Base-by-base conservation (phyloP, 2,329 filamentous ascomycete species). In the Fusarium nisikadoi region DNA sequence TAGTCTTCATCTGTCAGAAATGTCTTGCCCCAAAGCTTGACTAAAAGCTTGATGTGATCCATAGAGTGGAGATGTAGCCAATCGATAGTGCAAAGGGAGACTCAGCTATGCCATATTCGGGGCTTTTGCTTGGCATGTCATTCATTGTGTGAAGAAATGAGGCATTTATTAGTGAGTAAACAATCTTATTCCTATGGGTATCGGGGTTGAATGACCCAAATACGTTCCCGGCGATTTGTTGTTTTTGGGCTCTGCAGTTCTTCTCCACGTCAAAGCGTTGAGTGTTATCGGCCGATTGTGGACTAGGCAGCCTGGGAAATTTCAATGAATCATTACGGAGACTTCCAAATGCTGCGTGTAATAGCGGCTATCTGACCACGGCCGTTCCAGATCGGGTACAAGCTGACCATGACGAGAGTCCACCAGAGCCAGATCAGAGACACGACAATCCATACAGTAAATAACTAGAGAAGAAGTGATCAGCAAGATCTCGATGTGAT, bases 391-490 rank as follows among this genome's bases (percentile, higher is more conserved):
- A 56, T 47, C 17, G 54, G 54, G 41, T 56, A 56, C 19, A 56
- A 47, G 8, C 54, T 39, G 16, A 47, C 41, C 31, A 33, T 25
- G 23, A 47, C 9, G 33, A 56, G 54, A 19, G 41, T 56, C 54
- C 41, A 56, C 54, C 54, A 56, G 19, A 56, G 54, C 39, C 54
- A 56, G 9, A 56, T 56, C 19, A 56, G 36, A 47, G 54, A 56
- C 39, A 56, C 31, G 1, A 36, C 19, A 35, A 33, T 56, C 54
- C 31, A 56, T 3, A 41, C 41, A 1, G 31, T 36, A 4, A 47
- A 36, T 1, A 47, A 23, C 47, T 52, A 13, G 8, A 20, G 25
- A 10, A 14, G 20, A 16, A 49, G 20, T 4, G 17, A 36, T 49
- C 29, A 35, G 46, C 14, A 49, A 35, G 6, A 8, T 9, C 9